A percentile compares a stretch with the other conserved stretches of the same genome.
Evolutionary conservation across 768 basidiomycete genomes (phyloP).

Genomic region (Tricholoma matsutake): DNA sequence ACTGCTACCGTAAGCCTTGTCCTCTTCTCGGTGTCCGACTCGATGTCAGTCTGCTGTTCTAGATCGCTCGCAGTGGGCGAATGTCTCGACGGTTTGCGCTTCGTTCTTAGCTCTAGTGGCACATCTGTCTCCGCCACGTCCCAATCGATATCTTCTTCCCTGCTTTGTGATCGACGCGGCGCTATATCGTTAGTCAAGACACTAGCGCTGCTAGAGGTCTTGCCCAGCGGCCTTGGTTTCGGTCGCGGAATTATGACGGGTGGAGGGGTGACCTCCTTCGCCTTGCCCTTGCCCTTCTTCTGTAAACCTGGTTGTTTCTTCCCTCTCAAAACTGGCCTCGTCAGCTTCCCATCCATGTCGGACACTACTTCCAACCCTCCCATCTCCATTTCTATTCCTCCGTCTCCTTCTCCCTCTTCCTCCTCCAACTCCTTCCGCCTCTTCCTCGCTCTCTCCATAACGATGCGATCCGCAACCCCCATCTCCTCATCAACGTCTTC

Average conservation of each 20-base stretch:
- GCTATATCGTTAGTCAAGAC: constrained; percentile 4
- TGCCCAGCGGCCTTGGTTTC: constrained; percentile 24
- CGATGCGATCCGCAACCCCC: constrained; percentile 47
- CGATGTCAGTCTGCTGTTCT: neutral
- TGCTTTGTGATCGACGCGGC: neutral
- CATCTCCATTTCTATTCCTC: constrained; percentile 14
- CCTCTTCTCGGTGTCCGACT: neutral
- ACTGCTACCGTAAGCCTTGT: neutral
- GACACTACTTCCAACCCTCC: constrained; percentile 5
- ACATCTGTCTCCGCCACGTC: neutral
- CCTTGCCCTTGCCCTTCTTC: constrained; percentile 13
- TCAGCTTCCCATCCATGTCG: constrained; percentile 10
- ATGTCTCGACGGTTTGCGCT: neutral
- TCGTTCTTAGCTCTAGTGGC: neutral
- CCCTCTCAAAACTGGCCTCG: constrained; percentile 3
- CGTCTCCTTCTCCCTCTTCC: constrained; percentile 22
- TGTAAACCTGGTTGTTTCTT: constrained; percentile 3
- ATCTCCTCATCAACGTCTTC: constrained; percentile 27
- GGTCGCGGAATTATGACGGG: constrained; percentile 10
- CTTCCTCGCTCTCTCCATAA: constrained; percentile 53
- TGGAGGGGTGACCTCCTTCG: constrained; percentile 9
- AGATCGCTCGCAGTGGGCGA: neutral
- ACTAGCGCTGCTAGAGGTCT: constrained; percentile 17
- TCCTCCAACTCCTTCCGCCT: constrained; percentile 47
- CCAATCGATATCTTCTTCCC: neutral